A percentile compares a stretch with the other conserved stretches of the same genome.
phyloP scores from a whole-genome alignment of 306 rosid genomes.

The cucumber (Cucumis sativus) region Cucumber_9930_V3 NC_026661.2:8626001-8626500 shows the following conservation, averaged over 20 bases:
- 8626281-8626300: neutral
- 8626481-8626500: no score
- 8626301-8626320: neutral
- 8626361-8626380: no score
- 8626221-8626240: neutral
- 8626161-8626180: neutral
- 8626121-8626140: neutral
- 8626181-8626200: neutral
- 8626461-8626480: no score
- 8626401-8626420: no score
- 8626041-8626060: neutral
- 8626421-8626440: no score
- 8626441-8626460: no score
- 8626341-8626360: no score
- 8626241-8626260: neutral
- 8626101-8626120: neutral
- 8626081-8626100: no score
- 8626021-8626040: neutral
- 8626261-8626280: neutral
- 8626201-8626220: neutral
- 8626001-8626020: constrained; percentile 1
- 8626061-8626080: neutral
- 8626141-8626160: neutral
- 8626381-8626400: no score
- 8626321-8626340: no score